Base-by-base conservation (phyloP, 768 basidiomycete species). In the Boletus pseudopeckii region DNA sequence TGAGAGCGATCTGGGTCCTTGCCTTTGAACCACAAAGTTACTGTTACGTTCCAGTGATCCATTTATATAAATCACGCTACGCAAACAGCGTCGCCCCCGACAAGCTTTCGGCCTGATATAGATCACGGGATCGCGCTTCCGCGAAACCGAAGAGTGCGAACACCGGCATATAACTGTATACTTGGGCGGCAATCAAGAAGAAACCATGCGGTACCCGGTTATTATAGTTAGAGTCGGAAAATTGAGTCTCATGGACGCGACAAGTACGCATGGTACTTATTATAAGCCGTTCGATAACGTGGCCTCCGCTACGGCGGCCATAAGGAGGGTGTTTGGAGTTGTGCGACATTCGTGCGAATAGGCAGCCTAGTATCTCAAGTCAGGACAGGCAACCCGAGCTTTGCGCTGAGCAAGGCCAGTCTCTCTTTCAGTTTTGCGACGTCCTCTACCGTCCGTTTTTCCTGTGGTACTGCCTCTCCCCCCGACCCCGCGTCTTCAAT, bases 401-500 rank as follows among this genome's bases (percentile, higher is more conserved):
- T 64, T 33, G 38, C 45, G 34, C 60, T 61, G 50, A 82, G 62
- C 2, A 52, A 43, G 15, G 58, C 58, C 18, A 80, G 60, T 38
- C 74, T 71, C 30, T 64, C 62, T 56, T 72, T 77, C 58, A 82
- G 57, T 8, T 56, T 57, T 11, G 64, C 55, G 5, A 83, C 65
- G 48, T 80, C 78, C 20, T 77, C 74, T 45, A 66, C 60, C 6
- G 73, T 76, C 4, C 71, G 75, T 17, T 45, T 47, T 26, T 47
- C 74, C 55, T 46, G 58, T 45, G 48, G 45, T 22, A 14, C 52
- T 38, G 7, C 52, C 55, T 20, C 56, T 49, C 7, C 6, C 34
- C 46, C 54, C 38, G 80, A 53, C 53, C 78, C 78, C 45, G 80
- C 76, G 48, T 69, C 70, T 20, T 70, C 65, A 18, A 72, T 72